Evolutionary conservation across 2,329 filamentous ascomycete species (phyloP), one percentile per base, ranked within the genome.

Genomic region (Fusarium devonianum): DNA sequence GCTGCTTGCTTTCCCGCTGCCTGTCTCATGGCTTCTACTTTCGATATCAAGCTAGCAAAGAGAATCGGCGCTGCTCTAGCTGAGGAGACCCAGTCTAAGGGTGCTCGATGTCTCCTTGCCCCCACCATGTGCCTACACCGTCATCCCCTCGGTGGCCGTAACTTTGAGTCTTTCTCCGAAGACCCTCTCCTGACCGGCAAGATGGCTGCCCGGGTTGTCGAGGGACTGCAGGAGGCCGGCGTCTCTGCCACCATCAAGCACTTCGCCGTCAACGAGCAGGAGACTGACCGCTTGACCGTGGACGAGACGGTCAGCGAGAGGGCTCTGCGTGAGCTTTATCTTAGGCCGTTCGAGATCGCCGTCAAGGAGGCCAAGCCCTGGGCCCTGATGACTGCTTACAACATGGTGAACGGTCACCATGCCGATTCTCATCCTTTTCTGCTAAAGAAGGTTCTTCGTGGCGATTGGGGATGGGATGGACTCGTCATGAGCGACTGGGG

Each of bases 61-160:
- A 70, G 80, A 44, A 76, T 86, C 13, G 85, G 85, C n/a, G 70
- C 75, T 28, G 72, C 84, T 13, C 78, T 88, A 56, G 85, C 80
- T 16, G 78, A 84, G 22, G 85, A 73, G 47, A 65, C 69, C 5
- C 65, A 67, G 5, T 65, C 63, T 50, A 92, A 92, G 71, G 88
- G 88, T 44, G 80, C 88, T 7, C 86, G 90, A 60, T 80, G 89
- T n/a, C 82, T 88, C 53, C 78, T 68, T 32, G 66, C 62, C 12
- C 66, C 66, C 6, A 68, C 66, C n/a, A 65, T 65, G 63, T 65
- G 63, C 18, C 35, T 65, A 7, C 63, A 65, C 21, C 63, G 63
- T 11, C 63, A 65, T 23, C 63, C 63, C n/a, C 46, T 65, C 1
- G 63, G 63, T 7, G 63, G 63, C n/a, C 63, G 63, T 19, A 65